These are phyloP conservation scores for Daphne laureola DNA, from an alignment of 441 rosid genomes.

Conservation along the genomic window DNA sequence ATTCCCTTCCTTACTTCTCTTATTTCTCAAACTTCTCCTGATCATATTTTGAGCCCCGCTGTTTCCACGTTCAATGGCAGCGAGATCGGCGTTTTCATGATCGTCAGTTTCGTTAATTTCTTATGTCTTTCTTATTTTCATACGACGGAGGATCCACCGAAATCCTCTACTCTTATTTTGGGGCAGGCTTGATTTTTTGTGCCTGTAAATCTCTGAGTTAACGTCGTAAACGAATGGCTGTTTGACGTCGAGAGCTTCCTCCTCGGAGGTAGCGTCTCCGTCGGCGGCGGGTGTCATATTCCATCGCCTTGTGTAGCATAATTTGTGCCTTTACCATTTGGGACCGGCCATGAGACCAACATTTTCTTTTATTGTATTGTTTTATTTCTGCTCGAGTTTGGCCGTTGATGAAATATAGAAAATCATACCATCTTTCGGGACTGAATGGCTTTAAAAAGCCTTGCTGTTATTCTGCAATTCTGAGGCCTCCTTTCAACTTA, in stretches of 20 bases:
- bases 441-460: constrained; percentile 16
- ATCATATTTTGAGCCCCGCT: not conserved
- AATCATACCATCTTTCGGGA: constrained; percentile 13
- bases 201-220: constrained; percentile 37
- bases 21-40: too few relatives aligned
- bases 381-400: too few relatives aligned
- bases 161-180: constrained; percentile 19
- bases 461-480: constrained; percentile 16
- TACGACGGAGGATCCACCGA: constrained; percentile 25
- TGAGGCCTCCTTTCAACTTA: constrained; percentile 3
- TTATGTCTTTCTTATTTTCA: too few relatives aligned
- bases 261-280: constrained; percentile 19
- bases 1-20: too few relatives aligned
- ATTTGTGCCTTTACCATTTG: constrained; percentile 42
- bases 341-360: constrained; percentile 55
- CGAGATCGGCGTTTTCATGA: too few relatives aligned
- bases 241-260: constrained; percentile 9
- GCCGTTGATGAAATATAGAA: too few relatives aligned
- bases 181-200: constrained; percentile 22
- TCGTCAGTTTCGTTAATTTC: not conserved
- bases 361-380: not conserved
- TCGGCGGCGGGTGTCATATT: constrained; percentile 33
- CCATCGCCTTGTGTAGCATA: constrained; percentile 57
- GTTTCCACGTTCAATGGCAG: too few relatives aligned
- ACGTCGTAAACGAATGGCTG: constrained; percentile 28